Evolutionary conservation across 495 filamentous ascomycete genomes (phyloP), one percentile per base, ranked within the genome.

Genomic region (Baudoinia panamericana): DNA sequence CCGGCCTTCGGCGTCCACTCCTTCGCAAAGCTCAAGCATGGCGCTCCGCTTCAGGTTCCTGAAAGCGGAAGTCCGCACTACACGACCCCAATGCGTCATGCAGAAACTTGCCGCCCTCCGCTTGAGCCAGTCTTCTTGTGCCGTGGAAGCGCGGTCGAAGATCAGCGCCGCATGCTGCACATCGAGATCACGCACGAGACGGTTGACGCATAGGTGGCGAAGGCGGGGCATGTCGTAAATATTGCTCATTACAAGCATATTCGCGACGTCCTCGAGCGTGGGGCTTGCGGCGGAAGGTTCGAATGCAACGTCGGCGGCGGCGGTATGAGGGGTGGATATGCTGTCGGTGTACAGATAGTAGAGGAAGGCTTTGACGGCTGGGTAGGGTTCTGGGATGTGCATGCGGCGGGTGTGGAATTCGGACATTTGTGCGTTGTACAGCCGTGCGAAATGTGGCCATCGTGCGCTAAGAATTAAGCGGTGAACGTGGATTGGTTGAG

Each of bases 331-430:
- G 69, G 32, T 72, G 66, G 78, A 70, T 54, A 97, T 94, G 48
- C 77, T 83, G 59, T 96, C 90, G 2, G 88, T 93, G 63, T 97
- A 97, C 12, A 97, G 71, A 55, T 94, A 97, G 65, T 86, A 90
- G 18, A 96, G 66, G 56, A 97, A 97, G 1, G 86, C 82, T 43
- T 83, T 84, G 39, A 97, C 92, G 4, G 93, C 86, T 4, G 78
- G 78, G 57, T 95, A 96, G 1, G 86, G 84, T 55, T 96, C 92
- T 0, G 92, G 87, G 29, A 97, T 93, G 61, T 96, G 90, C 81
- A 97, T 87, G 56, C 82, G 82, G 52, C 87, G 86, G 10, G 82
- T 84, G 57, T 96, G 90, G 53, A 90, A 96, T 56, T 97, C 90
- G 8, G 80, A 75, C 90, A 97, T 96, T 50, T 93, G 84, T 8